A percentile compares a stretch with the other conserved stretches of the same genome.
Evolutionary conservation across 2,329 filamentous ascomycete species (phyloP).

Genomic region (Aspergillus ustus): DNA sequence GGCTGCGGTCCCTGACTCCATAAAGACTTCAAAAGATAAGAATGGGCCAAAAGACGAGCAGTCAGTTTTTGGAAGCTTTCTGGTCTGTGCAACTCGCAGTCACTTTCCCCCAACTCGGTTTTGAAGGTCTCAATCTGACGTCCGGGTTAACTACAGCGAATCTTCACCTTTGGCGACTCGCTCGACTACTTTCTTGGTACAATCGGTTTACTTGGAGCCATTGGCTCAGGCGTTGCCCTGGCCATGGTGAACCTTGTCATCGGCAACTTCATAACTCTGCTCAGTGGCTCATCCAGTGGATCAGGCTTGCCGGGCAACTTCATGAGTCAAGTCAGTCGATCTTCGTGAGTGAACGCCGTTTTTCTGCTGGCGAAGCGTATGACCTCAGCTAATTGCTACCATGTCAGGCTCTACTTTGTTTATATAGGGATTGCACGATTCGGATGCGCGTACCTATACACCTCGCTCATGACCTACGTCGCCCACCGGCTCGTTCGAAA

Average conservation of each 20-base stretch:
- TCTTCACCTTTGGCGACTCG: slow-evolving; percentile 12
- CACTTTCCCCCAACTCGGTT: no score
- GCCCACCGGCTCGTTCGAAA: slow-evolving; percentile 18
- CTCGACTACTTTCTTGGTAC: slow-evolving; percentile 3
- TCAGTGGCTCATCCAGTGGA: slow-evolving; percentile 30
- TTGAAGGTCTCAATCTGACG: no score
- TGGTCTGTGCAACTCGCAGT: no score
- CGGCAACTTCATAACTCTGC: slow-evolving; percentile 34
- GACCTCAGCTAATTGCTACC: no score
- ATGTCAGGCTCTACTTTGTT: slow-evolving; percentile 34
- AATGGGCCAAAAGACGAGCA: no score
- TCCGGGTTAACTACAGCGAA: not conserved
- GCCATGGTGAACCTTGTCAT: slow-evolving; percentile 46
- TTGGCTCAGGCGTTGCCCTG: slow-evolving; percentile 33
- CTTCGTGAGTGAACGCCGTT: slow-evolving; percentile 16
- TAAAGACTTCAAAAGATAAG: no score
- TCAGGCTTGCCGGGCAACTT: slow-evolving; percentile 18
- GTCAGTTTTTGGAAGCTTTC: no score
- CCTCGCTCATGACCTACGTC: slow-evolving; percentile 19
- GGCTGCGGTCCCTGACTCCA: no score
- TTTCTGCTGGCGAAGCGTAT: slow-evolving; percentile 19
- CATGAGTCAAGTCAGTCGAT: slow-evolving; percentile 23
- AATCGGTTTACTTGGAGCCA: slow-evolving; percentile 18
- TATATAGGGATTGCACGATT: slow-evolving; percentile 43
- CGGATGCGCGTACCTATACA: slow-evolving; percentile 39